phyloP scores from a whole-genome alignment of 1,139 yeast species.

The Lodderomyces pseudojiufengensis region DNA sequence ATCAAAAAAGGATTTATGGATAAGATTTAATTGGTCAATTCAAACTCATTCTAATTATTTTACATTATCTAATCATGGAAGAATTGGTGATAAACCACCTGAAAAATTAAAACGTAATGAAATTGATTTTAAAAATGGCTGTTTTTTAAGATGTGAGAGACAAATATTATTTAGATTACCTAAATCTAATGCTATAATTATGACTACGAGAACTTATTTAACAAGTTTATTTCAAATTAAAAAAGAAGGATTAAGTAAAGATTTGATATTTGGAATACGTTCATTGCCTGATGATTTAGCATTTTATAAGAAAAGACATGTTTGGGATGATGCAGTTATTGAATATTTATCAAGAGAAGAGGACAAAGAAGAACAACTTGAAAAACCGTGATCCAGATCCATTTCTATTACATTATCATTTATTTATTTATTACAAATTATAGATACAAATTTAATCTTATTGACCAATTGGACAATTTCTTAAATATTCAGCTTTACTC shows the following conservation, averaged over 20 bases:
- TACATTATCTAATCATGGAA: conserved; percentile 38
- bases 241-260: conserved; percentile 30
- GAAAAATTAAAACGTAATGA: too few relatives aligned
- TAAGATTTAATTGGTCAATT: conserved; percentile 41
- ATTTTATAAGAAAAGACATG: conserved; percentile 54
- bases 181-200: conserved; percentile 32
- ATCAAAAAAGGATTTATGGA: conserved; percentile 37
- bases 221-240: conserved; percentile 36
- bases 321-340: conserved; percentile 66
- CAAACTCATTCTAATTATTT: conserved; percentile 26
- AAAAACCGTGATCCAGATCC: too few relatives aligned
- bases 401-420: too few relatives aligned
- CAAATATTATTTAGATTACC: conserved; percentile 41
- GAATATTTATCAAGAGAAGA: conserved; percentile 27
- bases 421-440: too few relatives aligned
- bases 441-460: too few relatives aligned
- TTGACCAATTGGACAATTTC: conserved; percentile 73
- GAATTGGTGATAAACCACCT: conserved; percentile 30
- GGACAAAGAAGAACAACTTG: not conserved
- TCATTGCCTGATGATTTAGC: conserved; percentile 56
- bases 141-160: conserved; percentile 39
- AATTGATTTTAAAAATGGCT: conserved; percentile 35
- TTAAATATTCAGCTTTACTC: conserved; percentile 79
- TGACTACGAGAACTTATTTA: conserved; percentile 41
- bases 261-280: conserved; percentile 55